Conservation (phyloP, 257 asterid genomes). For the Ajuga chamaepitys region DNA sequence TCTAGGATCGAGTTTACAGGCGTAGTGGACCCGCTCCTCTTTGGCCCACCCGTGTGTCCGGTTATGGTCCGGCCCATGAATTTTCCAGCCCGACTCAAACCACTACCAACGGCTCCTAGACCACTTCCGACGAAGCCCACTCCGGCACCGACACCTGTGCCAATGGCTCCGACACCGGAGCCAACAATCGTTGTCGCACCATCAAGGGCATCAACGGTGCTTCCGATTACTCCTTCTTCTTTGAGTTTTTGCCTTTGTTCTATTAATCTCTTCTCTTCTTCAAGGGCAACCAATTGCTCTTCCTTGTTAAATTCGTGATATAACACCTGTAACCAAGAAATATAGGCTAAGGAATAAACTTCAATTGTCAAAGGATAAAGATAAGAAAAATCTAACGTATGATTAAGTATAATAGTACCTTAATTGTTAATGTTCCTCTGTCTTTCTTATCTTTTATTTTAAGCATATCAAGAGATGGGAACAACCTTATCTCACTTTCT, state of each 20-base stretch:
- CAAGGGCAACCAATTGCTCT: constrained; percentile 71
- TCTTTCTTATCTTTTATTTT: constrained; percentile 80
- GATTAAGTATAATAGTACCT: constrained; percentile 44
- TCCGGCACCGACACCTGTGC: constrained; percentile 43
- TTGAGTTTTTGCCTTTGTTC: constrained; percentile 76
- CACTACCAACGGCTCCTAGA: constrained; percentile 60
- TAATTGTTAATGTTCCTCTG: constrained; percentile 55
- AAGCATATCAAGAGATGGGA: constrained; percentile 77
- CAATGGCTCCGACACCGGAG: constrained; percentile 33
- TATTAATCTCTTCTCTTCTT: constrained; percentile 68
- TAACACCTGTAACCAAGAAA: constrained; percentile 35
- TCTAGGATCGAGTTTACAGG: constrained; percentile 45
- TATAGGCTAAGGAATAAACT: constrained; percentile 14
- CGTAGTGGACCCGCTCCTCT: constrained; percentile 47
- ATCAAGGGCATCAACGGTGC: constrained; percentile 84
- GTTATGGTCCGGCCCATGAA: constrained; percentile 66
- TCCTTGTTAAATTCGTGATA: constrained; percentile 70
- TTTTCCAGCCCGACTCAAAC: constrained; percentile 67
- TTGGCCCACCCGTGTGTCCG: constrained; percentile 37
- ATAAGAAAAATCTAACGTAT: background rate
- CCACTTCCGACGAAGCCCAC: constrained; percentile 60
- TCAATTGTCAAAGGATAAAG: background rate
- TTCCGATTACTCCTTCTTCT: constrained; percentile 75
- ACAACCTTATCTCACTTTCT: constrained; percentile 45
- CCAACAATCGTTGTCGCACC: constrained; percentile 32